A percentile compares a stretch with the other conserved stretches of the same genome.
Conservation (phyloP, 1,139 yeast genomes). For the Candida pseudocylindracea region DNA sequence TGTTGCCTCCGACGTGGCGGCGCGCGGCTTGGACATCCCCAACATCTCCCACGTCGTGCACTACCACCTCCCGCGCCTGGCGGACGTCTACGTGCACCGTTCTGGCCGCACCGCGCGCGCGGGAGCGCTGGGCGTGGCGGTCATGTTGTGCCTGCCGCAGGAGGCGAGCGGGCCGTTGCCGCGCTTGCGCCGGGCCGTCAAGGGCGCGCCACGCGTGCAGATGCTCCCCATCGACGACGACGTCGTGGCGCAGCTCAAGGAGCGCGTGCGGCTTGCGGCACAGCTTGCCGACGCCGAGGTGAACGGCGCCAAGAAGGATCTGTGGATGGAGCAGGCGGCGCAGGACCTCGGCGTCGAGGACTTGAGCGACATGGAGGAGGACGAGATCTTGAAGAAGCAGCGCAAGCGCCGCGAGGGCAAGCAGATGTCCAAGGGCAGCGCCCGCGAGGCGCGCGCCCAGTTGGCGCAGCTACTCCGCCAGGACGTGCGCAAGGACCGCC, state of each 20-base stretch:
- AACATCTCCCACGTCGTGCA: conserved; percentile 87
- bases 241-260: conserved; percentile 44
- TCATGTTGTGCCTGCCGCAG: conserved; percentile 81
- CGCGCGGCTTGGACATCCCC: conserved; percentile 91
- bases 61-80: conserved; percentile 85
- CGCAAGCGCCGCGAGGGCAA: conserved; percentile 38
- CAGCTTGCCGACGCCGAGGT: conserved; percentile 54
- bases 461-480: conserved; percentile 28
- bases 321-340: conserved; percentile 82
- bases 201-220: conserved; percentile 31
- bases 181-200: conserved; percentile 44
- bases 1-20: conserved; percentile 94
- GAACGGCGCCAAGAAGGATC: conserved; percentile 42
- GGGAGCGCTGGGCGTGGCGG: conserved; percentile 81
- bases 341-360: conserved; percentile 80
- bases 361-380: conserved; percentile 36
- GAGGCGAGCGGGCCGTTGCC: conserved; percentile 78
- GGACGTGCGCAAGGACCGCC: conserved; percentile 45
- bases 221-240: conserved; percentile 62
- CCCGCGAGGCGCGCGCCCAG: conserved; percentile 26
- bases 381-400: conserved; percentile 31
- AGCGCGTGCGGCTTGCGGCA: conserved; percentile 46
- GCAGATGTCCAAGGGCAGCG: conserved; percentile 25
- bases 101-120: conserved; percentile 98
- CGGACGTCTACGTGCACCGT: conserved; percentile 87